These are phyloP conservation scores for Lachnellula cervina DNA, from an alignment of 2,329 filamentous ascomycete genomes.

Conservation along the genomic window DNA sequence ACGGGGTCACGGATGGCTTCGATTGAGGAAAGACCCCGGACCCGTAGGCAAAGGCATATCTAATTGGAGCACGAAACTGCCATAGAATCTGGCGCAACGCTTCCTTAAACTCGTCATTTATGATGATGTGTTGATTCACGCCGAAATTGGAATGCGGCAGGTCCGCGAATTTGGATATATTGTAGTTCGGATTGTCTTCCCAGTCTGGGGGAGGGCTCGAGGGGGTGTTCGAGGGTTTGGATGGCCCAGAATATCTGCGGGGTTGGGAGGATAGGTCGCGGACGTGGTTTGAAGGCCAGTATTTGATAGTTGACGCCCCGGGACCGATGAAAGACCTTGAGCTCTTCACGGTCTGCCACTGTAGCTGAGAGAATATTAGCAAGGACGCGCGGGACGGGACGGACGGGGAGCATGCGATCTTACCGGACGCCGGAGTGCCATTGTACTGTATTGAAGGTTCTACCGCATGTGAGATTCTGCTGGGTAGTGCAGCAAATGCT, in stretches of 20 bases:
- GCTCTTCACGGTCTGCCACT: constrained; percentile 7
- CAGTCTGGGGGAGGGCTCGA: constrained; percentile 41
- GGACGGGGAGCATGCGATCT: constrained; percentile 11
- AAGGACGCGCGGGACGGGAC: constrained; percentile 1
- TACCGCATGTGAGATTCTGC: not conserved
- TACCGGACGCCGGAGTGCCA: constrained; percentile 26
- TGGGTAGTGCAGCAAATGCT: constrained; percentile 28
- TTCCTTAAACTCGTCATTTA: constrained; percentile 94
- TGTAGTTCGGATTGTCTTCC: constrained; percentile 70
- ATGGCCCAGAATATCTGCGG: not conserved
- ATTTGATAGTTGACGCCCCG: not conserved
- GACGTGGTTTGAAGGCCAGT: not conserved
- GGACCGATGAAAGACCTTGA: not conserved
- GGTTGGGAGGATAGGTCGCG: constrained; percentile 1
- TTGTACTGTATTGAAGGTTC: constrained; percentile 13
- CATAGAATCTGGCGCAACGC: constrained; percentile 80
- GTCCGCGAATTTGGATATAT: constrained; percentile 69
- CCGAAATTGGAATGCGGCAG: constrained; percentile 79
- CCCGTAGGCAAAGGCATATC: constrained; percentile 95
- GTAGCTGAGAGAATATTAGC: constrained; percentile 10
- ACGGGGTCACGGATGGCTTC: constrained; percentile 46
- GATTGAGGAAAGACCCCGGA: constrained; percentile 91
- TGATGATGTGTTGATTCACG: constrained; percentile 92
- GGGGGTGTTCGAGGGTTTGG: constrained; percentile 18
- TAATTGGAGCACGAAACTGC: constrained; percentile 87